These are phyloP conservation scores for Dendrobium officinale DNA, from an alignment of 106 monocot genomes.

Conservation along the genomic window DNA sequence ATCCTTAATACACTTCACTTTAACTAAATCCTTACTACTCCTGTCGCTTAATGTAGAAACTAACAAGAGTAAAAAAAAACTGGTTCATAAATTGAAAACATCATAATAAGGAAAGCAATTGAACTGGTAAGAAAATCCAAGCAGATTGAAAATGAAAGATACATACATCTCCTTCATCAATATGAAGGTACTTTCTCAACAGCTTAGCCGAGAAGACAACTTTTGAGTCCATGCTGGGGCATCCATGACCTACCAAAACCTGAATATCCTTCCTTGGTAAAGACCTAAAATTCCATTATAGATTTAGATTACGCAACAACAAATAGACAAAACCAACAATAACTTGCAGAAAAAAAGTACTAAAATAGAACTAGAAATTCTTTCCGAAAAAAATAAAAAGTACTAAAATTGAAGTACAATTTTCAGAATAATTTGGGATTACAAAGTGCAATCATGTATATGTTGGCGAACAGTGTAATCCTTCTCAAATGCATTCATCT, in stretches of 20 bases:
- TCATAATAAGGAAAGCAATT: neutral
- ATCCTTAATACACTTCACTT: no score
- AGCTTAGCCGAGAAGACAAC: constrained; percentile 89
- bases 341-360: neutral
- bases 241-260: constrained; percentile 80
- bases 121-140: neutral
- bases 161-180: constrained; percentile 98
- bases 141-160: neutral
- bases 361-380: neutral
- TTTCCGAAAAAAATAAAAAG: neutral
- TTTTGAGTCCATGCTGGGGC: constrained; percentile 78
- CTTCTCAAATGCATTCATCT: constrained; percentile 1
- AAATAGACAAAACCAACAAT: constrained; percentile 1
- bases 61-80: neutral
- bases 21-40: no score
- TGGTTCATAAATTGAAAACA: neutral
- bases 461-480: neutral
- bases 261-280: constrained; percentile 82
- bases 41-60: neutral
- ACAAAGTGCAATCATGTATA: neutral
- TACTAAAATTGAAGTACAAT: neutral
- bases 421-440: neutral
- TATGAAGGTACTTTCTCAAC: constrained; percentile 81
- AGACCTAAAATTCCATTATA: constrained; percentile 40
- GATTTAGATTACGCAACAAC: neutral